Evolutionary conservation across 192 early-diverging fungal genomes (phyloP), one percentile per base, ranked within the genome.

Genomic region (Backusella psychrophila): DNA sequence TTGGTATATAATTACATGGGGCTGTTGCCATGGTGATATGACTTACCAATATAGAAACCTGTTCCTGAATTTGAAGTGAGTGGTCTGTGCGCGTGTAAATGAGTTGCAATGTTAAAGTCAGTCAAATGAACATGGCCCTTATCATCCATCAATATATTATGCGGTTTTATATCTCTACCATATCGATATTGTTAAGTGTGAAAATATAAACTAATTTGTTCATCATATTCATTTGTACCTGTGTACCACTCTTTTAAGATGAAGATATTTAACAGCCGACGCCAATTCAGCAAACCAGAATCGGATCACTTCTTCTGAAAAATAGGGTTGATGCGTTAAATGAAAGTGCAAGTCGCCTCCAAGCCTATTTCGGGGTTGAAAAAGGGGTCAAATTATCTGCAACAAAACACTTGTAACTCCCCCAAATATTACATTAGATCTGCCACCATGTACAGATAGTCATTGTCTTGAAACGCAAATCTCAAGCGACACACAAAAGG

Each of bases 31-130:
- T 39, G 11, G 38, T 94, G 23, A 94, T 96, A 9, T 93, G 92
- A 9, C 92, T 91, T 80, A 88, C 87, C 87, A 96, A 99, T 97
- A 78, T 99, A 99, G 29, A 93, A 91, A 63, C 90, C 91, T 7
- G 94, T 96, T 33, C 97, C 97, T 21, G 97, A 95, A 6, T 92
- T 91, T 33, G 94, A 93, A 15, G 90, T 93, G 75, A 97, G 82
- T 53, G 78, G 82, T 91, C 91, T 21, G 79, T 74, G 33, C 81
- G 87, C 44, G 63, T 74, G 71, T 67, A 88, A 91, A 86, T n/a
- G 93, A 90, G 26, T 46, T 19, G 96, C 96, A 84, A 99, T 97
- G 85, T 99, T 99, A 77, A 99, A 99, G 82, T 99, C 97, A 26
- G 95, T 96, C 81, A 99, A 81, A 66, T 94, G 93, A 12, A 92